Percentiles rank a stretch among this genome's conserved stretches.
phyloP scores from a whole-genome alignment of 768 basidiomycete genomes.

The Tylopilus plumbeoviolaceoides region DNA sequence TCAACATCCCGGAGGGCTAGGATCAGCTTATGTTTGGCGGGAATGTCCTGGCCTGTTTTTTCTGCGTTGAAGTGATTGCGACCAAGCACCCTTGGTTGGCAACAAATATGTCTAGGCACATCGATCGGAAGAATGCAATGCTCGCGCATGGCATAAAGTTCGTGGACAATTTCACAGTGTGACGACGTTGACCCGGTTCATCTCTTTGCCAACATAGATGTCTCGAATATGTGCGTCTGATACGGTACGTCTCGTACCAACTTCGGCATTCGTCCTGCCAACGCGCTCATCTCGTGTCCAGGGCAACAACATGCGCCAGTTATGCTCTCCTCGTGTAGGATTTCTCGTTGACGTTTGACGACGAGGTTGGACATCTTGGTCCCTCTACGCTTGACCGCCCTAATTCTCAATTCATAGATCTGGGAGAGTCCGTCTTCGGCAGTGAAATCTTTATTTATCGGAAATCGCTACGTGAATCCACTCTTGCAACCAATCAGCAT shows the following conservation, averaged over 20 bases:
- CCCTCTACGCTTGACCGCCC: neutral
- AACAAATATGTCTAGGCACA: neutral
- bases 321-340: slow-evolving; percentile 1
- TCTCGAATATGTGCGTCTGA: neutral
- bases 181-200: neutral
- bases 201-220: neutral
- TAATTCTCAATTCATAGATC: neutral
- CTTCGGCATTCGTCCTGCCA: neutral
- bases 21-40: no score
- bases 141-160: neutral
- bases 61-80: no score
- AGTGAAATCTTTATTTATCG: no score
- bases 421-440: no score
- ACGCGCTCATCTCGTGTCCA: neutral
- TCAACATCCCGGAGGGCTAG: no score
- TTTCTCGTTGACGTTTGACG: slow-evolving; percentile 4
- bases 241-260: neutral
- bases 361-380: neutral
- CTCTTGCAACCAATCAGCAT: no score
- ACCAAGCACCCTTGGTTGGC: no score
- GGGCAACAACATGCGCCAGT: neutral
- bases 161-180: neutral
- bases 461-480: no score
- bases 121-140: neutral
- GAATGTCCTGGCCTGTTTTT: no score